Percentiles rank a stretch among this genome's conserved stretches.
Evolutionary conservation across 2,329 filamentous ascomycete genomes (phyloP).

Genomic region (Claviceps fusiformis): DNA sequence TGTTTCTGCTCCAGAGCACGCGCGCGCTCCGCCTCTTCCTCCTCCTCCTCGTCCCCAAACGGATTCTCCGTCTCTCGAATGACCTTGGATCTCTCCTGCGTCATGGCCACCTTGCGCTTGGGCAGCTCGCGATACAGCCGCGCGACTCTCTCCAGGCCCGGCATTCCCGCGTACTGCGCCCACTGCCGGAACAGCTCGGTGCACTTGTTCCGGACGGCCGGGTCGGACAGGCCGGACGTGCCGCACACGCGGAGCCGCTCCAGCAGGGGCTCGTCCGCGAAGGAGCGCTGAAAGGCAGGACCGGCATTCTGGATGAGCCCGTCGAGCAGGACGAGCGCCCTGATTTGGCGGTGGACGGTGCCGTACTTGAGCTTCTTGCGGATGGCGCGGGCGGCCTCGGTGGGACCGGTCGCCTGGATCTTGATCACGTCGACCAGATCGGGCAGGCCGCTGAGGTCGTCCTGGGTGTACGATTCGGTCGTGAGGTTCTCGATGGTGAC

Average conservation of each 20-base stretch:
- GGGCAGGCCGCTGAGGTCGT: conserved; percentile 82
- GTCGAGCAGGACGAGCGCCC: conserved; percentile 79
- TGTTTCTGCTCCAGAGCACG: conserved; percentile 14
- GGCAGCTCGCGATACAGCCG: conserved; percentile 58
- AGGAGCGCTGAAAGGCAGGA: conserved; percentile 69
- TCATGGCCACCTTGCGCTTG: conserved; percentile 55
- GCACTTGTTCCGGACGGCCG: conserved; percentile 78
- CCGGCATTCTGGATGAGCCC: conserved; percentile 92
- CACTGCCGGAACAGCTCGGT: conserved; percentile 76
- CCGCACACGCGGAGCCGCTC: conserved; percentile 83
- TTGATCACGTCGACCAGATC: conserved; percentile 91
- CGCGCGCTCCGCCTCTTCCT: conserved; percentile 32
- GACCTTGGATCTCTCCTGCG: conserved; percentile 68
- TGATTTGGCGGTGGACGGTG: conserved; percentile 79
- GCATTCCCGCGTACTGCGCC: conserved; percentile 71
- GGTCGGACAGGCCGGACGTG: conserved; percentile 71
- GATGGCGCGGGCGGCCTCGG: conserved; percentile 80
- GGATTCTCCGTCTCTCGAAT: conserved; percentile 68
- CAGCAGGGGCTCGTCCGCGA: conserved; percentile 81
- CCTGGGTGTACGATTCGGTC: conserved; percentile 76
- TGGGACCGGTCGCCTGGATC: conserved; percentile 73
- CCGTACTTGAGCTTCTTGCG: conserved; percentile 99
- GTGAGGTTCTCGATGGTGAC: conserved; percentile 86
- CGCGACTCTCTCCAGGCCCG: conserved; percentile 69
- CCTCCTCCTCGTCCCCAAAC: conserved; percentile 50